Evolutionary conservation across 2,329 filamentous ascomycete species (phyloP).

Genomic region (Chaetomiaceae sp.): DNA sequence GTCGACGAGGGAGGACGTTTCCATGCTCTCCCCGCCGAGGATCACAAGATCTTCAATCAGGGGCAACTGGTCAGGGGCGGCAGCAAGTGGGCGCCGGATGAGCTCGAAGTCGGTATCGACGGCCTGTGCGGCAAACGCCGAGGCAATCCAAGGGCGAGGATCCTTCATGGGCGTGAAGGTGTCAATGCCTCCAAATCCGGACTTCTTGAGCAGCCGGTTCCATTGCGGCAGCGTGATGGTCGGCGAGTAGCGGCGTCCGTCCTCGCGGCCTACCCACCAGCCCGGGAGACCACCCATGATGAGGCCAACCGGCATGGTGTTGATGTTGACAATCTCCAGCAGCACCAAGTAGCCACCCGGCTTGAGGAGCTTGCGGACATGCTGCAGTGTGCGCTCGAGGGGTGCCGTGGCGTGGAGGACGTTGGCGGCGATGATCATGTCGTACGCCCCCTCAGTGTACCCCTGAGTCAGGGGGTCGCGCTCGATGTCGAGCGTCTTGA

Average conservation of each 20-base stretch:
- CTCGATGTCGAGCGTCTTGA: constrained; percentile 28
- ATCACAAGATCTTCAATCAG: too few species aligned
- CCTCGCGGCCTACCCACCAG: constrained; percentile 33
- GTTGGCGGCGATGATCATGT: constrained; percentile 33
- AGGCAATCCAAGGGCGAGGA: not conserved
- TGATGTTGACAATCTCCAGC: constrained; percentile 11
- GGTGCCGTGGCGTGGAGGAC: constrained; percentile 32
- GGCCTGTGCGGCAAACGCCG: constrained; percentile 18
- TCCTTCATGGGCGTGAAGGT: constrained; percentile 11
- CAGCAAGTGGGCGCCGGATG: too few species aligned
- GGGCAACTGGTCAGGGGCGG: not conserved
- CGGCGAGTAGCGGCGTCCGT: constrained; percentile 14
- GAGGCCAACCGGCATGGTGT: not conserved
- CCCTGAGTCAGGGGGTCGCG: constrained; percentile 28
- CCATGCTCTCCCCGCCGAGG: too few species aligned
- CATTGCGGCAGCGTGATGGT: constrained; percentile 17
- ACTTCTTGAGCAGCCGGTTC: constrained; percentile 20
- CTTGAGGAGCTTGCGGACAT: constrained; percentile 30
- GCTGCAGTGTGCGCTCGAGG: constrained; percentile 25
- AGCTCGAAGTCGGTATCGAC: constrained; percentile 22
- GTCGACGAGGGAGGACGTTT: too few species aligned
- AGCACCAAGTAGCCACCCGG: constrained; percentile 35
- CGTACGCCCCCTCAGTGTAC: constrained; percentile 27
- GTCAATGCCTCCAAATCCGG: constrained; percentile 25
- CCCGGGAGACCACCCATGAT: constrained; percentile 24